A percentile compares a stretch with the other conserved stretches of the same genome.
Conservation (phyloP, 768 basidiomycete species). For the Lactifluus echinatus region DNA sequence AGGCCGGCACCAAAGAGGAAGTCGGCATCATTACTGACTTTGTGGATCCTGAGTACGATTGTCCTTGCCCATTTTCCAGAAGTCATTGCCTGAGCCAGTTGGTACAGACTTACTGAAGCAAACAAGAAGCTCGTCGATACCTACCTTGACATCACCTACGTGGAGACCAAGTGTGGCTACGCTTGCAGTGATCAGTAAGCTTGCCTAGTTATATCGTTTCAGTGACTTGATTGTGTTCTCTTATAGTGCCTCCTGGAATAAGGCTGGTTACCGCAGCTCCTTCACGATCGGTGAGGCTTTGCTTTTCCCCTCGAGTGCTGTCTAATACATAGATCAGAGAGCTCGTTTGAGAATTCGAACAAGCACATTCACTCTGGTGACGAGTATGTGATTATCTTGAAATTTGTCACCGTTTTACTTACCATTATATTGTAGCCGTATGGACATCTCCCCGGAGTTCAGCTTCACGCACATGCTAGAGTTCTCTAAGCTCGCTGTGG, state of each 20-base stretch:
- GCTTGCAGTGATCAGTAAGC: constrained; percentile 88
- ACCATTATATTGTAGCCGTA: constrained; percentile 43
- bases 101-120: constrained; percentile 62
- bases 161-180: constrained; percentile 86
- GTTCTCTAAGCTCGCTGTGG: constrained; percentile 48
- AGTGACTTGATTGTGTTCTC: constrained; percentile 24
- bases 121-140: constrained; percentile 67
- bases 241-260: constrained; percentile 69
- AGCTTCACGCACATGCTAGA: constrained; percentile 81
- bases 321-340: constrained; percentile 35
- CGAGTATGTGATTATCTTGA: constrained; percentile 50
- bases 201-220: constrained; percentile 20
- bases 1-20: constrained; percentile 47
- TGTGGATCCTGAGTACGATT: constrained; percentile 52
- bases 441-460: constrained; percentile 82
- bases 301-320: neutral
- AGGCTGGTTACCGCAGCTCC: constrained; percentile 76
- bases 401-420: constrained; percentile 9
- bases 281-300: constrained; percentile 66
- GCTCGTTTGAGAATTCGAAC: constrained; percentile 69
- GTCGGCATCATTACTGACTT: constrained; percentile 83
- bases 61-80: constrained; percentile 1
- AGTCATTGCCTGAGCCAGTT: neutral
- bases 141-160: constrained; percentile 81
- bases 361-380: constrained; percentile 70